Evolutionary conservation across 371 early-diverging fungal genomes (phyloP).

Genomic region (Mucor lusitanicus): DNA sequence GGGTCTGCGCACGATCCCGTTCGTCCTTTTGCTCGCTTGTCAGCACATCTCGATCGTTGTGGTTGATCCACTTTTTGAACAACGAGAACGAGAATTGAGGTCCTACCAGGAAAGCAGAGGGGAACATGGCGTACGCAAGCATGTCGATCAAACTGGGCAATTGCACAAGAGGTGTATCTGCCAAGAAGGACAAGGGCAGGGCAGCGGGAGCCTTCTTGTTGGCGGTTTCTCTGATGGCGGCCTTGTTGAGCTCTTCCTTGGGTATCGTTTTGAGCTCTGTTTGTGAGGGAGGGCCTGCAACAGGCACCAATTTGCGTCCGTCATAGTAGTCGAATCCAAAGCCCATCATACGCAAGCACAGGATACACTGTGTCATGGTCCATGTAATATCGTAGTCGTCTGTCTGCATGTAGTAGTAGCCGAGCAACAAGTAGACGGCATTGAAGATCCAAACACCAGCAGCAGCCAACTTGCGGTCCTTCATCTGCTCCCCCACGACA

Average conservation of each 20-base stretch:
- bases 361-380: conserved; percentile 76
- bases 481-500: conserved; percentile 33
- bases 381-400: conserved; percentile 71
- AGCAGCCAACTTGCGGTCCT: conserved; percentile 46
- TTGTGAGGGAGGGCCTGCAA: conserved; percentile 17
- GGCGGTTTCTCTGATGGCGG: conserved; percentile 10
- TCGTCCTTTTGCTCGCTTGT: conserved; percentile 35
- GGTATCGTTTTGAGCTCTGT: conserved; percentile 3
- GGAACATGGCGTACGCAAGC: conserved; percentile 64
- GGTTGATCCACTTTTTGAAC: conserved; percentile 53
- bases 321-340: conserved; percentile 71
- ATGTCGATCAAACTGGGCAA: conserved; percentile 57
- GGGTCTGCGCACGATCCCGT: conserved; percentile 40
- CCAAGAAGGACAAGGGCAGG: conserved; percentile 40
- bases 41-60: conserved; percentile 3
- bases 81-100: conserved; percentile 75
- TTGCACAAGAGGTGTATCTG: conserved; percentile 35
- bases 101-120: conserved; percentile 69
- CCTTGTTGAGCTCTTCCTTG: conserved; percentile 5
- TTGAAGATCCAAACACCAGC: conserved; percentile 61
- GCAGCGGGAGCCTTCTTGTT: conserved; percentile 14
- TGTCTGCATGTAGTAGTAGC: conserved; percentile 57
- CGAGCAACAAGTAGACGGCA: conserved; percentile 57
- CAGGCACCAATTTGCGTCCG: conserved; percentile 31
- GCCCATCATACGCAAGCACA: conserved; percentile 74